These are phyloP conservation scores for Myxozyma lipomycoides DNA, from an alignment of 805 yeast species.

Conservation along the genomic window DNA sequence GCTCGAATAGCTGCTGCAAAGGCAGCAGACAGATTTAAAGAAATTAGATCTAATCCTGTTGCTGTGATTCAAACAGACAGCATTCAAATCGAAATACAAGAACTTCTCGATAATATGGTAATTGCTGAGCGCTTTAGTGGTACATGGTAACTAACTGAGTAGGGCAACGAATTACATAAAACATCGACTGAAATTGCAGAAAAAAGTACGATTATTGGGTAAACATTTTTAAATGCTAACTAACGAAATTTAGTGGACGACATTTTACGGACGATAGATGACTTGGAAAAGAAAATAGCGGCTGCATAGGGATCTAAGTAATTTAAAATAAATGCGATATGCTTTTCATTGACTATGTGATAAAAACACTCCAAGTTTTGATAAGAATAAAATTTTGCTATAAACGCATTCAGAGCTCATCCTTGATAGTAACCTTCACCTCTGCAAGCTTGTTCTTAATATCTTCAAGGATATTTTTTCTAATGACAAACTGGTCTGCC, in stretches of 20 bases:
- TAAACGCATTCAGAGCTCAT: constrained; percentile 12
- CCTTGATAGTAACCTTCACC: constrained; percentile 4
- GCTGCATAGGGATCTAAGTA: not conserved
- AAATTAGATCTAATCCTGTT: constrained; percentile 14
- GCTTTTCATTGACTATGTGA: not conserved
- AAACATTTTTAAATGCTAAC: not conserved
- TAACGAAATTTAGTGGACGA: constrained; percentile 13
- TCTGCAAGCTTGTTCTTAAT: constrained; percentile 30
- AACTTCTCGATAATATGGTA: constrained; percentile 13
- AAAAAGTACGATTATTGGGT: constrained; percentile 9
- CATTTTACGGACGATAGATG: constrained; percentile 16
- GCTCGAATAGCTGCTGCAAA: constrained; percentile 16
- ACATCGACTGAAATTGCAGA: constrained; percentile 12
- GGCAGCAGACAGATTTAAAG: constrained; percentile 9
- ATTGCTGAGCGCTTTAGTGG: not conserved
- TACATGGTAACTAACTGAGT: not conserved
- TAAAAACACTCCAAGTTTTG: not conserved
- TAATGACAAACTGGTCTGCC: constrained; percentile 49
- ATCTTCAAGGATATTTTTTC: constrained; percentile 48
- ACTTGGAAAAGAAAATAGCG: constrained; percentile 8
- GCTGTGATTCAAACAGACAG: constrained; percentile 18
- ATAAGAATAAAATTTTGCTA: not conserved
- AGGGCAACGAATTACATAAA: constrained; percentile 4
- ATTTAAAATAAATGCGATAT: not conserved
- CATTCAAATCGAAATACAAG: constrained; percentile 15